Evolutionary conservation across 140 eudicot genomes (phyloP), one percentile per base, ranked within the genome.

Genomic region (Erigeron philadelphicus): DNA sequence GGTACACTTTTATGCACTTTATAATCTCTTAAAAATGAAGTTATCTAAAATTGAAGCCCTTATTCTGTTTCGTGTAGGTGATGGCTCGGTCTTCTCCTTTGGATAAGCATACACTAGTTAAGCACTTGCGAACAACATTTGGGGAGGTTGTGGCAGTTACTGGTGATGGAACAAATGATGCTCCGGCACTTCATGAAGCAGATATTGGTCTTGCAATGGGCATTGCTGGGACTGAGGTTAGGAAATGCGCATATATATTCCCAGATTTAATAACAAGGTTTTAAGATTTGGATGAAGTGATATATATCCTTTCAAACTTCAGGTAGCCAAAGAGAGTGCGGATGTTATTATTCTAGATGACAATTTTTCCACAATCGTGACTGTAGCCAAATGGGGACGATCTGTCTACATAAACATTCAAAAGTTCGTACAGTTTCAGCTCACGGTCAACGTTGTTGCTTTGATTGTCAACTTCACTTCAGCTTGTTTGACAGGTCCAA

Each of bases 141-240:
- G 78, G 76, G 55, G 99, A 94, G 67, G 99, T 94, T 44, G 99
- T 94, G 78, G 99, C 99, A 18, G 99, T 89, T 46, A 94, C 99
- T 13, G 99, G 99, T 53, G 99, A 94, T 72, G 97, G 99, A 72
- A 94, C 99, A 19, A 94, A 94, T 73, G 99, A 93, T 66, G 95
- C 99, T 21, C 99, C 99, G 15, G 99, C 99, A 59, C 97, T 93
- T 60, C 99, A 94, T 79, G 99, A 94, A 81, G 99, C 99, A 13
- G 99, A 94, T 81, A 89, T 94, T 53, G 99, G 99, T 66, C 95
- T 94, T 80, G 99, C 99, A 56, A 94, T 94, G 99, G 99, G 99
- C 54, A 89, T 94, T 76, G 99, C 99, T 48, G 99, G 99, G 41
- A 94, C 99, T 49, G 99, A 94, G 95, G 99, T 89, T 57, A 67